Evolutionary conservation across 768 basidiomycete genomes (phyloP).

Genomic region (Agaricus blazei): DNA sequence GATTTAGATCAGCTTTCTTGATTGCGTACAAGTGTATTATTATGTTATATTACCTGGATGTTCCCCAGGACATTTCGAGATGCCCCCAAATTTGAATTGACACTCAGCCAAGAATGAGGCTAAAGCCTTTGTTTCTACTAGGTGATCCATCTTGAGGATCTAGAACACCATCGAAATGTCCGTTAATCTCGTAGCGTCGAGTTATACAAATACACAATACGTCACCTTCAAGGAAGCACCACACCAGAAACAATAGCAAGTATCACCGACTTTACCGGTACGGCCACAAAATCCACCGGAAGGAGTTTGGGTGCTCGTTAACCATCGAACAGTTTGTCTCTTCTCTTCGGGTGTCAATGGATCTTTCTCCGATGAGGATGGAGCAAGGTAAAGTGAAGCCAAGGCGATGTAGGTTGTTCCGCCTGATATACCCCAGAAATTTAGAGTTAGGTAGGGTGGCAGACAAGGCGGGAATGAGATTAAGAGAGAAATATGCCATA

Average conservation of each 20-base stretch:
- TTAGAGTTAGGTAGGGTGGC: neutral
- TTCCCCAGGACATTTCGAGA: constrained; percentile 79
- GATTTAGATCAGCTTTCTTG: neutral
- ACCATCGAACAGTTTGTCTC: constrained; percentile 65
- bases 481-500: constrained; percentile 21
- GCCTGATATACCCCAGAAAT: constrained; percentile 37
- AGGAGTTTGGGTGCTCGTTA: constrained; percentile 62
- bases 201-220: constrained; percentile 15
- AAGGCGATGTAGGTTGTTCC: constrained; percentile 93
- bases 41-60: constrained; percentile 53
- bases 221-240: constrained; percentile 71
- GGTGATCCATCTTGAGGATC: constrained; percentile 61
- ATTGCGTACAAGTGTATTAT: neutral
- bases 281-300: constrained; percentile 85
- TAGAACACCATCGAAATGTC: constrained; percentile 20
- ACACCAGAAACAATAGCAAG: constrained; percentile 98
- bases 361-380: constrained; percentile 17
- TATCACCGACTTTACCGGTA: constrained; percentile 83
- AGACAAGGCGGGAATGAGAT: neutral
- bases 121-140: constrained; percentile 56
- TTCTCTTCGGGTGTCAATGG: constrained; percentile 36
- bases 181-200: neutral
- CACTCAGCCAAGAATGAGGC: constrained; percentile 63
- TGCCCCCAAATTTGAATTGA: constrained; percentile 87
- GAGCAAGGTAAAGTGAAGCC: constrained; percentile 61